These are phyloP conservation scores for Myriosclerotinia curreyana DNA, from an alignment of 2,329 filamentous ascomycete genomes.

Conservation along the genomic window DNA sequence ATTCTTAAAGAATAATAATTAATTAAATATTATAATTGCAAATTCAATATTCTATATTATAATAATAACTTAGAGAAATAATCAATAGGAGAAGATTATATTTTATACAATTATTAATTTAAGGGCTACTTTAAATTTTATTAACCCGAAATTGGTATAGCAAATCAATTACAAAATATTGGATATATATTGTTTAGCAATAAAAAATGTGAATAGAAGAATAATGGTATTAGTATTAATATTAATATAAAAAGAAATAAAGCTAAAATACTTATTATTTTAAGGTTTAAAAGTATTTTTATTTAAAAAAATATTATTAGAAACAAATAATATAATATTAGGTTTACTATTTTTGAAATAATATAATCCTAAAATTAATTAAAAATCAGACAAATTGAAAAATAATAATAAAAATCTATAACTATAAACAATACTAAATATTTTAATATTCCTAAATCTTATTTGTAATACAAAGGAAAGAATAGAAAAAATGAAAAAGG, in stretches of 20 bases:
- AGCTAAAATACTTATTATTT: not conserved
- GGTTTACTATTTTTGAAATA: not conserved
- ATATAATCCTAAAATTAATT: not conserved
- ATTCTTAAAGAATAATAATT: not conserved
- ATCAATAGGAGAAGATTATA: not conserved
- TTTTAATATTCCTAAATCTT: not conserved
- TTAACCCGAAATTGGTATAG: not conserved
- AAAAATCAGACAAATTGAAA: not conserved
- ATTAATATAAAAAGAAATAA: not conserved
- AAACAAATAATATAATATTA: not conserved
- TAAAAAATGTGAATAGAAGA: not conserved
- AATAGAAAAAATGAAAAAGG: not conserved
- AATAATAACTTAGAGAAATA: not conserved
- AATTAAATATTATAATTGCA: not conserved
- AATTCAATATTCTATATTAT: not conserved
- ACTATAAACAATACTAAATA: not conserved
- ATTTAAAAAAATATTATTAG: not conserved
- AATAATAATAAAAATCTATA: not conserved
- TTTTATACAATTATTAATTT: not conserved
- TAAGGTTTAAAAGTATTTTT: not conserved
- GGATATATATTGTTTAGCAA: not conserved
- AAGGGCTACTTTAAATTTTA: not conserved
- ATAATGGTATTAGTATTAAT: not conserved
- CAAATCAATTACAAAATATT: not conserved
- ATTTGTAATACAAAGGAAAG: not conserved